Evolutionary conservation across 2,329 filamentous ascomycete genomes (phyloP).

Genomic region (Colletotrichum theobromicola): DNA sequence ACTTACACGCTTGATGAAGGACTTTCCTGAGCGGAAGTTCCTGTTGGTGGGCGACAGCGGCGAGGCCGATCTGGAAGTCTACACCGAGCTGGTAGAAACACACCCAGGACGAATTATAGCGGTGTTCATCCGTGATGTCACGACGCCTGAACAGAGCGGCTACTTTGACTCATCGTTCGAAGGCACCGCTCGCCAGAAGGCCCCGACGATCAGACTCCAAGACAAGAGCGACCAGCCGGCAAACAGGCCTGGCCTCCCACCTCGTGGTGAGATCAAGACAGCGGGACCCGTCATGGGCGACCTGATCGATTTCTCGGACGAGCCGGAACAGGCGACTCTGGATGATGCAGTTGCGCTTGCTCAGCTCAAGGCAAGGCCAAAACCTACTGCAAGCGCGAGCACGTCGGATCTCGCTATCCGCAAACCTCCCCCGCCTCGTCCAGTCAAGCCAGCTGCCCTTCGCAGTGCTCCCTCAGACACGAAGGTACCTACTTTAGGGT

Average conservation of each 20-base stretch:
- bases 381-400: slow-evolving; percentile 25
- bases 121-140: slow-evolving; percentile 95
- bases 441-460: slow-evolving; percentile 62
- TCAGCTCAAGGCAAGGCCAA: slow-evolving; percentile 29
- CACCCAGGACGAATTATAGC: slow-evolving; percentile 84
- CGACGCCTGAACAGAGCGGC: slow-evolving; percentile 72
- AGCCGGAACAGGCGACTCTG: slow-evolving; percentile 44
- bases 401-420: slow-evolving; percentile 32
- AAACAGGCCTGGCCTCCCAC: slow-evolving; percentile 37
- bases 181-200: slow-evolving; percentile 27
- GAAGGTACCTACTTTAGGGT: slow-evolving; percentile 6
- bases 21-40: slow-evolving; percentile 90
- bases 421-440: slow-evolving; percentile 46
- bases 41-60: slow-evolving; percentile 94
- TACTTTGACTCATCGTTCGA: slow-evolving; percentile 76
- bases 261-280: slow-evolving; percentile 29
- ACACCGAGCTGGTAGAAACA: slow-evolving; percentile 87
- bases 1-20: slow-evolving; percentile 81
- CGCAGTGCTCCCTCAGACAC: slow-evolving; percentile 46
- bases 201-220: slow-evolving; percentile 23
- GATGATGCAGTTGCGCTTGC: slow-evolving; percentile 38
- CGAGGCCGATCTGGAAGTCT: slow-evolving; percentile 95
- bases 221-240: slow-evolving; percentile 24
- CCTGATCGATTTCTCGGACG: slow-evolving; percentile 66
- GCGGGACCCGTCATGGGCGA: slow-evolving; percentile 55